Evolutionary conservation across 208 protist genomes (phyloP), one percentile per base, ranked within the genome.

Genomic region (Tritrichomonas foetus): DNA sequence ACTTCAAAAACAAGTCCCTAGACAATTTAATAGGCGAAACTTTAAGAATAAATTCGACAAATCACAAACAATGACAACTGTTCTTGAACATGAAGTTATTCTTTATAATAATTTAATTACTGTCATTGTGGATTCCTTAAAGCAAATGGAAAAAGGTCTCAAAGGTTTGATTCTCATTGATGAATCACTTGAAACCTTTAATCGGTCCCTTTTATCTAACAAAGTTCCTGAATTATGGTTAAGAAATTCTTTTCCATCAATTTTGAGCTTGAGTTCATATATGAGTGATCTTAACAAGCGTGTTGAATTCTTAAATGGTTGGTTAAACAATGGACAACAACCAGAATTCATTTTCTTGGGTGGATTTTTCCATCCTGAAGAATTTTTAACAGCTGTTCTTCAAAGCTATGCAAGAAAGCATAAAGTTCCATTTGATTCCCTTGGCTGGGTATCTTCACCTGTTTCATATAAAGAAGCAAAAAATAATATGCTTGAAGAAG

Each of bases 311-410:
- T 96, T 99, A 16, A 82, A 97, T 80, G 97, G 95, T 93, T 99
- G 98, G 98, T 5, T 78, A 30, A 80, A 94, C 14, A 33, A 49
- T 41, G 55, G 61, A 33, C 3, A 39, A 13, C 47, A 44, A 22
- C 95, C 95, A 22, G 47, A 47, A 27, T 64, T 94, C 47, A 94
- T 97, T 13, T 98, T 98, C 95, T 96, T 99, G 66, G 94, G 97
- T n/a, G 96, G 97, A 89, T 94, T 98, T 22, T 99, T 99, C 96
- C 99, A 99, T 96, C 98, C 98, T 66, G 98, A 99, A 97, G 98
- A 98, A 20, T 99, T 99, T 96, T 95, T 99, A 20, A 99, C 98
- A 33, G 98, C 98, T 94, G 98, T 99, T 93, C 98, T 99, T 97
- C 98, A 99, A 95, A 97, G 97, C 13, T 99, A 97, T 9, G 98